These are phyloP conservation scores for Coffea canephora DNA, from an alignment of 257 asterid genomes.

Conservation along the genomic window DNA sequence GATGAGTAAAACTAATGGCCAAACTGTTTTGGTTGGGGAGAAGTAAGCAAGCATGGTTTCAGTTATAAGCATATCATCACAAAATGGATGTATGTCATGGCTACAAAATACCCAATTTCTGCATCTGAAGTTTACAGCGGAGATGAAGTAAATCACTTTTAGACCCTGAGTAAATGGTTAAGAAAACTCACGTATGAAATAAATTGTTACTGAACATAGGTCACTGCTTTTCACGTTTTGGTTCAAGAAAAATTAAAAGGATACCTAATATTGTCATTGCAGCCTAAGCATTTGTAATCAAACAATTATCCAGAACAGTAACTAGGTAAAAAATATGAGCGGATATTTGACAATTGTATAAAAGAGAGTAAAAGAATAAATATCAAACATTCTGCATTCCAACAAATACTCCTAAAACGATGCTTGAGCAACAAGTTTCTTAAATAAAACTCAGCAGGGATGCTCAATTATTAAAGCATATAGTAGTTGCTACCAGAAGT, in stretches of 20 bases:
- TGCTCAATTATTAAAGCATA: neutral
- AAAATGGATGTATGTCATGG: neutral
- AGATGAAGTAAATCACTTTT: neutral
- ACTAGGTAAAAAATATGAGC: neutral
- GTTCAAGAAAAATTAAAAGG: neutral
- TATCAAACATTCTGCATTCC: too few species aligned
- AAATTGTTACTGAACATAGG: neutral
- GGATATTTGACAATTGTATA: neutral
- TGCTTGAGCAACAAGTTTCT: neutral
- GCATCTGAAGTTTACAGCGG: neutral
- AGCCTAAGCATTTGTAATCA: neutral
- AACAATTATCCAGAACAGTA: neutral
- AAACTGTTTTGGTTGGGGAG: neutral
- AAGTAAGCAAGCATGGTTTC: too few species aligned
- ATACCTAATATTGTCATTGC: neutral
- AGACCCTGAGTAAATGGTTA: neutral
- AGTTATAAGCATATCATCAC: neutral
- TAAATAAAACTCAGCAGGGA: neutral
- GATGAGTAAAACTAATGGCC: neutral
- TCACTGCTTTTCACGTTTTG: neutral
- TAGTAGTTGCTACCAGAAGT: slow-evolving; percentile 53
- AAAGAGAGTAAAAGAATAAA: neutral
- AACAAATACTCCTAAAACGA: neutral
- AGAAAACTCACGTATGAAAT: neutral
- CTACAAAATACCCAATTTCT: neutral